Percentiles rank a stretch among this genome's conserved stretches.
phyloP scores from a whole-genome alignment of 169 alveolate genomes.

The Cryptosporidium ryanae region DNA sequence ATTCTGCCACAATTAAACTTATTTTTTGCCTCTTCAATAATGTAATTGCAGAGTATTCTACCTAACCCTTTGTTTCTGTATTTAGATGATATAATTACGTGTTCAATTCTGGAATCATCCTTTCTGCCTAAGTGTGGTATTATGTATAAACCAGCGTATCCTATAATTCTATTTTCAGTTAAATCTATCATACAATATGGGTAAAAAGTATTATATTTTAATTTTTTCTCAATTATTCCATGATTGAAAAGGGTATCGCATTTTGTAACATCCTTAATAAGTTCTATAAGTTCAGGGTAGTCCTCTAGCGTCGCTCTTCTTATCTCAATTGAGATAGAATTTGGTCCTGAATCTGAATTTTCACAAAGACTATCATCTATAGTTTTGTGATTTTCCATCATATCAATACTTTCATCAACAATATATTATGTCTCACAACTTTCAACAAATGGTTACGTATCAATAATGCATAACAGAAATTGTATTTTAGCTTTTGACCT shows the following conservation, averaged over 20 bases:
- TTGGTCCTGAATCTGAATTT: no score
- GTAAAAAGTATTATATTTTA: conserved; percentile 11
- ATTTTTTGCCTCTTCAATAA: conserved; percentile 61
- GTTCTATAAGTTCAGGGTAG: conserved; percentile 24
- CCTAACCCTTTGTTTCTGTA: conserved; percentile 73
- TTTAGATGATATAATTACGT: conserved; percentile 27
- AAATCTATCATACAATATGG: conserved; percentile 65
- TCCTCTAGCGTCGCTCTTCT: conserved; percentile 41
- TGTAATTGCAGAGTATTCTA: conserved; percentile 27
- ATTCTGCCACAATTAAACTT: conserved; percentile 60
- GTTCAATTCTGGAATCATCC: conserved; percentile 66
- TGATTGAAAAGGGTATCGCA: conserved; percentile 1
- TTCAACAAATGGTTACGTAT: background rate
- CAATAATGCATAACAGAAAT: background rate
- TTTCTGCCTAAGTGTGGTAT: conserved; percentile 65
- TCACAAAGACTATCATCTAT: background rate
- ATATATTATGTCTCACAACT: background rate
- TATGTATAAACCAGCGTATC: conserved; percentile 64
- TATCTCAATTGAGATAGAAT: conserved; percentile 24
- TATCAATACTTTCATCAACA: background rate
- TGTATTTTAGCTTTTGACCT: conserved; percentile 8
- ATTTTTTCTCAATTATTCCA: conserved; percentile 30
- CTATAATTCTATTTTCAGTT: conserved; percentile 23
- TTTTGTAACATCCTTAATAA: conserved; percentile 45
- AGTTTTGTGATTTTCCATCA: background rate